Evolutionary conservation across 139 green algal genomes (phyloP).

Genomic region (Limnomonas spitsbergensis): DNA sequence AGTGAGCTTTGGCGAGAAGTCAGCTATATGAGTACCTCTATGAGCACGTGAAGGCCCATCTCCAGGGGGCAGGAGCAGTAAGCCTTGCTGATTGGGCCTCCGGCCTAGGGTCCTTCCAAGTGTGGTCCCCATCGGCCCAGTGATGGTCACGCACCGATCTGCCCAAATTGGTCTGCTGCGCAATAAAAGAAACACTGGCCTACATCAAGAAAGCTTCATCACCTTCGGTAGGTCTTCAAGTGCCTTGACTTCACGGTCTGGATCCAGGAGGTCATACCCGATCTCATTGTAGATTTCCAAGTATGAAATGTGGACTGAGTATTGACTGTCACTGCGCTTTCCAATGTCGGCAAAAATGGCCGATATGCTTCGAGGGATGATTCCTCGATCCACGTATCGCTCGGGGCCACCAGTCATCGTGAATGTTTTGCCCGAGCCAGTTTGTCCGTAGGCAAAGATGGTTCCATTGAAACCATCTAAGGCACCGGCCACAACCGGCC

Average conservation of each 20-base stretch:
- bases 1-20: too few species aligned
- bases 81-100: too few species aligned
- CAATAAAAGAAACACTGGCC: too few species aligned
- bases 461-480: conserved; percentile 84
- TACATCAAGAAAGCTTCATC: too few species aligned
- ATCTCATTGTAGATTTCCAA: conserved; percentile 70
- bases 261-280: conserved; percentile 84
- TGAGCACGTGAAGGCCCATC: too few species aligned
- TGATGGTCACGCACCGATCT: too few species aligned
- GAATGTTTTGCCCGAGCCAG: conserved; percentile 74
- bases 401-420: conserved; percentile 71
- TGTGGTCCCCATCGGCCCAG: too few species aligned
- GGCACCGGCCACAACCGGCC: conserved; percentile 45
- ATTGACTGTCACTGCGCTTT: conserved; percentile 48
- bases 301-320: conserved; percentile 73
- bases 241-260: conserved; percentile 59
- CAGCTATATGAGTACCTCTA: too few species aligned
- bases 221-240: conserved; percentile 73
- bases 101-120: too few species aligned
- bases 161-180: too few species aligned
- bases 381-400: conserved; percentile 67
- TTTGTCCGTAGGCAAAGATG: conserved; percentile 85
- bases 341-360: conserved; percentile 62
- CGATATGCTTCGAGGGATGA: conserved; percentile 79
- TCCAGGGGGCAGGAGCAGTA: too few species aligned